Evolutionary conservation across 768 basidiomycete genomes (phyloP), one percentile per base, ranked within the genome.

Genomic region (Tylopilus plumbeoviolaceoides): DNA sequence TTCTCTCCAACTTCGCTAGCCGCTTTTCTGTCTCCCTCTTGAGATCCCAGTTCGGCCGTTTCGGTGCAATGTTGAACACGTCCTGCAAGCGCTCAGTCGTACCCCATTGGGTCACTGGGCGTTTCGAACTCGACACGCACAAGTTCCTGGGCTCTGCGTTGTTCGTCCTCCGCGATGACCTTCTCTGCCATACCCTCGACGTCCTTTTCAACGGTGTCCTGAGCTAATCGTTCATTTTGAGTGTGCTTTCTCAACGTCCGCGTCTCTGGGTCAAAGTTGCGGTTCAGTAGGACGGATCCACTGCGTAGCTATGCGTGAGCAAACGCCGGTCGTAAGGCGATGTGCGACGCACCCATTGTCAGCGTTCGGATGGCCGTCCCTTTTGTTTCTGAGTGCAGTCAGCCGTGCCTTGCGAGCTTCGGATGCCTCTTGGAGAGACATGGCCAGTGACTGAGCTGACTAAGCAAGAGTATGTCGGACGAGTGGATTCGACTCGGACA

Each of bases 41-140:
- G 62, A 97, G 75, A 68, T 95, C 93, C 94, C 93, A 95, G 70
- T 95, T 98, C 10, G 91, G 86, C 44, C 94, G 81, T 78, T 95
- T 98, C 4, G 97, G 97, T 21, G 94, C 95, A 60, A 99, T 98
- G 66, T 97, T 98, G 68, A 97, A 91, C 42, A 97, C 77, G 66
- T 95, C 91, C 94, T 95, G 45, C 56, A 48, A 43, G 44, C 21
- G 28, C 44, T 68, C 51, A 67, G 66, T 41, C 33, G 38, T 52
- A 50, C 52, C 40, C 33, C 7, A 11, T 25, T 39, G 15, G 36
- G 28, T 35, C 25, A 36, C n/a, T n/a, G n/a, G n/a, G n/a, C n/a
- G 49, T 44, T 41, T 21, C 4, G 30, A 30, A 30, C 8, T 11
- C 30, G 21, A 72, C n/a, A 66, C 84, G 55, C 66, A 95, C 95